Evolutionary conservation across 1,284 basidiomycete species (phyloP).

Genomic region (Clitocybe nebularis): DNA sequence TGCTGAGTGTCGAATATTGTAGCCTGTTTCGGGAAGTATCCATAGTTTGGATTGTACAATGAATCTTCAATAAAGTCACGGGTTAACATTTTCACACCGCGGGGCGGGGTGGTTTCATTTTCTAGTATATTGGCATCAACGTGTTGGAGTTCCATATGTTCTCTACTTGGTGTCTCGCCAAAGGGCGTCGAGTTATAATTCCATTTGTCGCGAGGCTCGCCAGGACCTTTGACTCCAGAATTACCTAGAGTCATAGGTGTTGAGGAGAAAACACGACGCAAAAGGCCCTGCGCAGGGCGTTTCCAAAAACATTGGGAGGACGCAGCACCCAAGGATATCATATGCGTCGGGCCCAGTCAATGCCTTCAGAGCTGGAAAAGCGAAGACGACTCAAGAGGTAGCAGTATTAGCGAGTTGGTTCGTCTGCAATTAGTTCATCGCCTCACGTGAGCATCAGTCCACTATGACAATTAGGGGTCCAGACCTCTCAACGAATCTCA

Average conservation of each 20-base stretch:
- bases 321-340: constrained; percentile 28
- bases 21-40: constrained; percentile 93
- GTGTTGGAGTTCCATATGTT: constrained; percentile 51
- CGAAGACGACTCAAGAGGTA: too few relatives aligned
- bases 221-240: constrained; percentile 15
- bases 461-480: too few relatives aligned
- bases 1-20: constrained; percentile 78
- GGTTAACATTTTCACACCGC: constrained; percentile 87
- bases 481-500: too few relatives aligned
- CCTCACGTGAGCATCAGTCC: constrained; percentile 3
- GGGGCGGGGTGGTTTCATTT: constrained; percentile 61
- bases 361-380: constrained; percentile 2
- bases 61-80: constrained; percentile 97
- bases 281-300: constrained; percentile 15
- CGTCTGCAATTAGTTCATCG: too few relatives aligned
- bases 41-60: constrained; percentile 95
- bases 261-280: constrained; percentile 19
- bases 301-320: constrained; percentile 27
- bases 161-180: constrained; percentile 42
- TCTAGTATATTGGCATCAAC: constrained; percentile 77
- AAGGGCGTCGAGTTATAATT: constrained; percentile 67
- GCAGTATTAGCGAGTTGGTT: neutral
- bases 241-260: constrained; percentile 17
- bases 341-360: constrained; percentile 19
- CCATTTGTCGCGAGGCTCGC: constrained; percentile 49